Conservation (phyloP, 2,329 filamentous ascomycete species). For the Xylaria sp. region DNA sequence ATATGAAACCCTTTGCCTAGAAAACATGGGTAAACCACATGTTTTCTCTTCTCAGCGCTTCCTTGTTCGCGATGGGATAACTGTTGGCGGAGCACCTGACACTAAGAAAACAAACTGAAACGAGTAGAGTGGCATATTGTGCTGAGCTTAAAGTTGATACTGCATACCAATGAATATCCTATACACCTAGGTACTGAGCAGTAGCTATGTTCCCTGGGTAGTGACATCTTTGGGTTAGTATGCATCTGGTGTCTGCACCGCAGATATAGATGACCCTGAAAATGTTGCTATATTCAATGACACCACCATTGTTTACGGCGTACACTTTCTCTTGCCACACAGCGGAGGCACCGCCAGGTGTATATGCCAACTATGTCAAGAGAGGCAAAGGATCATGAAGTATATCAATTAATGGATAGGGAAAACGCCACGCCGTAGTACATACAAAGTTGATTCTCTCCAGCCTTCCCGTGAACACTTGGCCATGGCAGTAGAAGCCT, state of each 20-base stretch:
- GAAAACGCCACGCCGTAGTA: slow-evolving; percentile 62
- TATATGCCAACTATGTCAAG: background rate
- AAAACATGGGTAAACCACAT: slow-evolving; percentile 19
- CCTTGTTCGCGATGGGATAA: background rate
- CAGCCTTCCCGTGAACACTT: slow-evolving; percentile 36
- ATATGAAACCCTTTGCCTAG: background rate
- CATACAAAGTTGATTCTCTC: slow-evolving; percentile 53
- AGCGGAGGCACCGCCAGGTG: background rate
- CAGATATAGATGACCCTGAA: background rate
- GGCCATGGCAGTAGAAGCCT: slow-evolving; percentile 42
- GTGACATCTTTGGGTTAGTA: background rate
- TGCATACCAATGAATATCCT: background rate
- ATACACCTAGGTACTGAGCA: background rate
- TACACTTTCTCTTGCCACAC: background rate
- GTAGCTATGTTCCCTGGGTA: too few species aligned
- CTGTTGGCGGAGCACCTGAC: background rate
- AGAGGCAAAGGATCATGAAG: slow-evolving; percentile 43
- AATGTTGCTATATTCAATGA: background rate
- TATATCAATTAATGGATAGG: slow-evolving; percentile 57
- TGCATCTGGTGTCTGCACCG: background rate
- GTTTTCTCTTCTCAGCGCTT: background rate
- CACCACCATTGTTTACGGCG: background rate
- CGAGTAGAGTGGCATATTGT: background rate
- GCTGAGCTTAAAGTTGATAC: background rate
- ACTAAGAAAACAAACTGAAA: background rate